phyloP scores from a whole-genome alignment of 768 basidiomycete genomes.

The Hebeloma cylindrosporum region DNA sequence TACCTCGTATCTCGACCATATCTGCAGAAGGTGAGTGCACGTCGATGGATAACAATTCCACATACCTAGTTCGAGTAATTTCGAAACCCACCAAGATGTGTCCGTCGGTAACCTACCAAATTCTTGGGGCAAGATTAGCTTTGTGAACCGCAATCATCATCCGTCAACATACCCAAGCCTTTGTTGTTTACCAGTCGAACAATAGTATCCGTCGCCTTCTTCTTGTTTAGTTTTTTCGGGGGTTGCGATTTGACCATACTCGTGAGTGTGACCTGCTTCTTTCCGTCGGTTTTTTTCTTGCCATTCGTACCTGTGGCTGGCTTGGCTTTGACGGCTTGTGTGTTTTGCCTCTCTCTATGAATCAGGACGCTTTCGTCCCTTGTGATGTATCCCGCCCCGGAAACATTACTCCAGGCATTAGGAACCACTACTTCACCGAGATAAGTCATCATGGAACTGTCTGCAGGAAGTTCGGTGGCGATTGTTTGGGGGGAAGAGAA shows the following conservation, averaged over 20 bases:
- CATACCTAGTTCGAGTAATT: conserved; percentile 68
- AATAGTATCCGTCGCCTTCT: conserved; percentile 60
- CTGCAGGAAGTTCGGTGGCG: conserved; percentile 4
- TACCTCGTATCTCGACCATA: conserved; percentile 65
- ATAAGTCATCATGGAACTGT: conserved; percentile 40
- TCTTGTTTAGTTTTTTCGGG: conserved; percentile 44
- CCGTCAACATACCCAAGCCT: conserved; percentile 57
- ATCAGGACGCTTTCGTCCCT: no score
- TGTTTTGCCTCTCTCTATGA: conserved; percentile 56
- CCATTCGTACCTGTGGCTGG: conserved; percentile 29
- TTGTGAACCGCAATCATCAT: background rate
- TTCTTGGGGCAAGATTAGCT: conserved; percentile 40
- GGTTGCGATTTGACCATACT: conserved; percentile 65
- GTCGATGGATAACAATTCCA: conserved; percentile 11
- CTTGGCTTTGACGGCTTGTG: conserved; percentile 40
- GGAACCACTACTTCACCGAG: conserved; percentile 68
- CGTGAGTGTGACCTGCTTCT: conserved; percentile 66
- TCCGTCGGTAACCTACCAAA: conserved; percentile 77
- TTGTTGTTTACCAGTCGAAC: conserved; percentile 64
- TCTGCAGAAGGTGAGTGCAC: conserved; percentile 34
- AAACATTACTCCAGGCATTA: conserved; percentile 79
- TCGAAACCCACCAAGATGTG: conserved; percentile 70
- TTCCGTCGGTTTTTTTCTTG: conserved; percentile 42
- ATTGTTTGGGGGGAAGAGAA: conserved; percentile 29
- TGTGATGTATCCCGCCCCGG: conserved; percentile 69